Evolutionary conservation across 1,284 basidiomycete genomes (phyloP).

Genomic region (Ceratobasidium sp.): DNA sequence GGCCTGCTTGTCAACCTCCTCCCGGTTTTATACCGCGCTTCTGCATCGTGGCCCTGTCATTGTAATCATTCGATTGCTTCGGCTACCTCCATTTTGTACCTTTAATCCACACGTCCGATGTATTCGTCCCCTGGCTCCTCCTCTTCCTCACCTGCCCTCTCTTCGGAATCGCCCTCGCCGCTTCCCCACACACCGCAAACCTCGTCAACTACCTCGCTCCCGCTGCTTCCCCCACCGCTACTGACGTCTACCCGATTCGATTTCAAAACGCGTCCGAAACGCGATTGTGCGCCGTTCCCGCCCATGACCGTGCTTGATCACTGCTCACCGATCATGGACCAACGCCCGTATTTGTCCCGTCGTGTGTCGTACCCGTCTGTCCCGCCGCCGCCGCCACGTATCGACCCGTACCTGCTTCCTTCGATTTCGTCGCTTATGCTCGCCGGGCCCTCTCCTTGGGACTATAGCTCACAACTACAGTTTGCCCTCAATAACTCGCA

Average conservation of each 20-base stretch:
- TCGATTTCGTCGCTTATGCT: slow-evolving; percentile 41
- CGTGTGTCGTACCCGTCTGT: slow-evolving; percentile 33
- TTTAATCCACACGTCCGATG: slow-evolving; percentile 27
- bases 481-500: slow-evolving; percentile 38
- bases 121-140: slow-evolving; percentile 36
- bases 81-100: slow-evolving; percentile 25
- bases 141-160: slow-evolving; percentile 37
- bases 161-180: slow-evolving; percentile 31
- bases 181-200: slow-evolving; percentile 23
- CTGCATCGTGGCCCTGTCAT: slow-evolving; percentile 26
- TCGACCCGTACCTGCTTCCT: slow-evolving; percentile 39
- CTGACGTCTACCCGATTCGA: slow-evolving; percentile 1
- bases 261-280: slow-evolving; percentile 24
- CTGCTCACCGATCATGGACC: slow-evolving; percentile 14
- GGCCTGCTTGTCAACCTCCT: slow-evolving; percentile 14
- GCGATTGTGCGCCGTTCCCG: slow-evolving; percentile 33
- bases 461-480: slow-evolving; percentile 37
- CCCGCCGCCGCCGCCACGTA: slow-evolving; percentile 34
- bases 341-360: slow-evolving; percentile 35
- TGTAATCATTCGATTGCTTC: slow-evolving; percentile 20
- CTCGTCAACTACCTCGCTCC: slow-evolving; percentile 19
- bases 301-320: slow-evolving; percentile 40
- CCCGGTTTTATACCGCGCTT: slow-evolving; percentile 22
- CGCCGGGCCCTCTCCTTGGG: slow-evolving; percentile 30
- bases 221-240: slow-evolving; percentile 25